Evolutionary conservation across 805 yeast species (phyloP), one percentile per base, ranked within the genome.

Genomic region (Starmera dryadoides): DNA sequence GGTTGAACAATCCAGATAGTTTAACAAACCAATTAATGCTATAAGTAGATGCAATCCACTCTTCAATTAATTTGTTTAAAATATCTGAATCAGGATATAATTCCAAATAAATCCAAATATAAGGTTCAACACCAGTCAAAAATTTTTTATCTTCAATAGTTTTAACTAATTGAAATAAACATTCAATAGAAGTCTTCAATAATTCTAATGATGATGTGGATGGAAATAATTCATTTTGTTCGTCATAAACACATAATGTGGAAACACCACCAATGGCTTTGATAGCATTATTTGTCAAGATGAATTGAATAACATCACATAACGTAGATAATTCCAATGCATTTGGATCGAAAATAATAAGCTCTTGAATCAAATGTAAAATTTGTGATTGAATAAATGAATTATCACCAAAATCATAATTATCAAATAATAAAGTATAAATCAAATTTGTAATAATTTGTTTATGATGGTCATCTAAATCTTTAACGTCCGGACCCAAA

Each of bases 21-120:
- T 76, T 71, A 1, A 63, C 55, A 41, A 84, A 74, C 93, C 93
- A 84, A 12, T 66, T 70, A 14, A 63, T 45, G 23, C 62, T 66
- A 4, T 55, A 61, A 2, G 73, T 69, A 19, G 74, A 68, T 15
- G 73, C 76, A 34, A 84, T 56, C 91, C 93, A 85, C 15, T 75
- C 69, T 14, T 52, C 56, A 11, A 85, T 64, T 35, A 82, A 61
- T 3, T 60, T 56, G 22, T 64, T 54, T 16, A 82, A 53, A 7
- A 66, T 68, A 1, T 45, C 47, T 33, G 77, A 73, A 3, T 58
- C 43, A 4, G 79, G 75, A 12, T 59, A 56, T 11, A 53, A 62
- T 60, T 69, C 78, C 45, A 64, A 70, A 28, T 67, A 75, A 8
- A 77, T 63, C 93, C 93, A 86, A 6, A 81, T 60, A 21, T 74